Conservation (phyloP, 257 asterid genomes). For the Hygrophila difformis region DNA sequence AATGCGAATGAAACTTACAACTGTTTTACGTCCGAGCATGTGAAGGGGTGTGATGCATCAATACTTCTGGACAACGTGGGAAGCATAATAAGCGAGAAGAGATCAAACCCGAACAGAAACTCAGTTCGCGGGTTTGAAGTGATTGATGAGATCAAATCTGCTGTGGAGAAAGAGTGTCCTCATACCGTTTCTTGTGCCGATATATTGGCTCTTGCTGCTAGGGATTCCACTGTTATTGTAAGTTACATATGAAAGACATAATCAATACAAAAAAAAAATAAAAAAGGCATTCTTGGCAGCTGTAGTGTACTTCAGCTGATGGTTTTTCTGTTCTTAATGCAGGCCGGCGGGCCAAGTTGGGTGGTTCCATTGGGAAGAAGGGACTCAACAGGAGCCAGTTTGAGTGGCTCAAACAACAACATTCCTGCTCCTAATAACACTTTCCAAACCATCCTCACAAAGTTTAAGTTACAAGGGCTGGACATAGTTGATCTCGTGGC, state of each 20-base stretch:
- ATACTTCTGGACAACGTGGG: conserved; percentile 62
- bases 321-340: not conserved
- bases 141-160: conserved; percentile 74
- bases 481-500: conserved; percentile 80
- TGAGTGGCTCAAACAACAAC: conserved; percentile 84
- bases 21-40: not conserved
- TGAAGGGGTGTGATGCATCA: conserved; percentile 90
- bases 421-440: conserved; percentile 95
- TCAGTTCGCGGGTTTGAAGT: conserved; percentile 86
- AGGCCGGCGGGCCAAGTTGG: conserved; percentile 86
- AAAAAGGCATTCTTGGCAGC: not conserved
- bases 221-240: conserved; percentile 75
- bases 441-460: conserved; percentile 76
- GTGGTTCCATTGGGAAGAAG: conserved; percentile 82
- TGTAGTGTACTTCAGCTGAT: too few species aligned
- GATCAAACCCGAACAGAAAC: conserved; percentile 69
- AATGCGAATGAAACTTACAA: not conserved
- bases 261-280: too few species aligned
- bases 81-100: conserved; percentile 49
- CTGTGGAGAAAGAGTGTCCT: conserved; percentile 74
- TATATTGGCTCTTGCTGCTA: conserved; percentile 71
- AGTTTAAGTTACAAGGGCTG: conserved; percentile 65
- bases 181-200: conserved; percentile 88
- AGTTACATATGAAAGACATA: too few species aligned
- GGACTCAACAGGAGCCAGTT: conserved; percentile 74